phyloP scores from a whole-genome alignment of 441 rosid genomes.

The Corymbia citriodora region DNA sequence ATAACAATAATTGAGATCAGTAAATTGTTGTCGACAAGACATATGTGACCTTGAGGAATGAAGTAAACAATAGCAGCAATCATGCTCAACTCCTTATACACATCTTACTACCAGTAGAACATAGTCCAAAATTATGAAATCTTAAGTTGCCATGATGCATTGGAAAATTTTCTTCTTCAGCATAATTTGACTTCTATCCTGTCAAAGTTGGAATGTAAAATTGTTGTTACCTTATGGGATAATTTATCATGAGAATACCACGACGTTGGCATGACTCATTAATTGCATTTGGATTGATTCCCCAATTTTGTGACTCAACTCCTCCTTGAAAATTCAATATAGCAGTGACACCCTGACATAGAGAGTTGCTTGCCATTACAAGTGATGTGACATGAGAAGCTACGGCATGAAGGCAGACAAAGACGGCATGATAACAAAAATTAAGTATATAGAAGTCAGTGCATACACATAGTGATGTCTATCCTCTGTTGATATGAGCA shows the following conservation, averaged over 20 bases:
- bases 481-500: background rate
- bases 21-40: background rate
- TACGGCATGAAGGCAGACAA: background rate
- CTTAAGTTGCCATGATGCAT: background rate
- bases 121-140: background rate
- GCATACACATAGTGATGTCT: background rate
- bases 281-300: slow-evolving; percentile 51
- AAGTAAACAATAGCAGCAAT: background rate
- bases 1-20: background rate
- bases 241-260: slow-evolving; percentile 75
- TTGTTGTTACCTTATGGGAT: slow-evolving; percentile 57
- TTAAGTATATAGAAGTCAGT: background rate
- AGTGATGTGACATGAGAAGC: background rate
- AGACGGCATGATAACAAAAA: background rate
- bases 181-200: background rate
- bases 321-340: slow-evolving; percentile 80
- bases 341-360: slow-evolving; percentile 77
- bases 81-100: background rate
- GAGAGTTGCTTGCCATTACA: slow-evolving; percentile 11
- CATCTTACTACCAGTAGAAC: background rate
- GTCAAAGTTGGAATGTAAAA: background rate
- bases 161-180: background rate
- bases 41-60: background rate
- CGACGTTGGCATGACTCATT: slow-evolving; percentile 69
- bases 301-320: slow-evolving; percentile 86